These are phyloP conservation scores for Telfairia occidentalis DNA, from an alignment of 331 rosid species.

Conservation along the genomic window DNA sequence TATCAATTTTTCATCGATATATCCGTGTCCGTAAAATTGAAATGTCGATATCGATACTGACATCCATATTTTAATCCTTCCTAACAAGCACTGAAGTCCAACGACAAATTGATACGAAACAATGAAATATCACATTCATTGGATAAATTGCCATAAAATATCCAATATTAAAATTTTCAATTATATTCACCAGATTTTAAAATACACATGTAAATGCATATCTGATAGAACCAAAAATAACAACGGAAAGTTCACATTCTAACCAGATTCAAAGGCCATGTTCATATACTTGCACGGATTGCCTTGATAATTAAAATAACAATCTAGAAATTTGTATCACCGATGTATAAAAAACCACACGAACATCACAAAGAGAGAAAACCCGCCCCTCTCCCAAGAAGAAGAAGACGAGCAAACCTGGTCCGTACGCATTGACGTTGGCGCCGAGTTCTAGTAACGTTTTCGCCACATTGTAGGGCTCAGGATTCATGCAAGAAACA, in stretches of 20 bases:
- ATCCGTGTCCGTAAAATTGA: no score
- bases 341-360: background rate
- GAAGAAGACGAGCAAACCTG: no score
- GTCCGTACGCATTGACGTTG: slow-evolving; percentile 74
- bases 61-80: no score
- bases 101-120: background rate
- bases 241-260: background rate
- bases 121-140: background rate
- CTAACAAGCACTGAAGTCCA: background rate
- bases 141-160: background rate
- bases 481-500: slow-evolving; percentile 68
- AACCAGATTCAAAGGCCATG: background rate
- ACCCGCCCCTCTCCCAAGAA: no score
- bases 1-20: no score
- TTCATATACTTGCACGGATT: background rate
- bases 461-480: slow-evolving; percentile 49
- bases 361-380: background rate
- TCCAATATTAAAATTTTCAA: background rate
- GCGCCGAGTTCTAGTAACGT: slow-evolving; percentile 85
- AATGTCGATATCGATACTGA: no score
- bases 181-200: background rate
- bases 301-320: background rate
- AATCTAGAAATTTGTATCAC: background rate
- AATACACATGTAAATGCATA: background rate
- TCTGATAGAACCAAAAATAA: background rate